Evolutionary conservation across 495 filamentous ascomycete genomes (phyloP), one percentile per base, ranked within the genome.

Genomic region (Aspergillus avenaceus): DNA sequence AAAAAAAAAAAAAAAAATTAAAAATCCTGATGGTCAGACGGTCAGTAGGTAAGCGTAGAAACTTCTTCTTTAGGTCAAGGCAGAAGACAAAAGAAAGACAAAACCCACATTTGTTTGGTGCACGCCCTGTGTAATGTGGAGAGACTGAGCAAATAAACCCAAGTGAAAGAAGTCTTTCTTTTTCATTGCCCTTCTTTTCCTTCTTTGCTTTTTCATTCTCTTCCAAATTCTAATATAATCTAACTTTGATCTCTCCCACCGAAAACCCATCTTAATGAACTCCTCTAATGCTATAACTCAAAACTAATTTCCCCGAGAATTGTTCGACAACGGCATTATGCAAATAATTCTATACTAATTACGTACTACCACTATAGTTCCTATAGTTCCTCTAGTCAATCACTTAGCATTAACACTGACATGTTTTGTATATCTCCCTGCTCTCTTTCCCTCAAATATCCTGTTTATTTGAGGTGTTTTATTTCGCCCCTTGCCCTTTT

Each of bases 1-100:
- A 19, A 46, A 38, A 38, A 26, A 47, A 36, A 13, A 28, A 49
- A 25, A 41, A 28, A 41, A 50, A 43, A 47, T 41, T 47, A 42
- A 47, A 32, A 23, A 46, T n/a, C n/a, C n/a, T n/a, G 31, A 36
- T 28, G 31, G 31, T 36, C 32, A 36, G 32, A 36, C 32, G 32
- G 32, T 36, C n/a, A n/a, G n/a, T n/a, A n/a, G n/a, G 4, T 3
- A 16, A 36, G 32, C 32, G 32, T 36, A 18, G 32, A 32, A 49
- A 50, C 25, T 47, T 45, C 26, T 38, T 46, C 42, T 50, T 36
- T 36, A 16, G 14, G 25, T 16, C 14, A 24, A 16, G 23, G 18
- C 18, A 45, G 45, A 43, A 41, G n/a, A 28, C 38, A 48, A 40
- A 28, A 26, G 14, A 4, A 21, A 21, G 9, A 45, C n/a, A 21